Conservation (phyloP, 2,329 filamentous ascomycete species). For the Phaeosphaeriaceae sp. region DNA sequence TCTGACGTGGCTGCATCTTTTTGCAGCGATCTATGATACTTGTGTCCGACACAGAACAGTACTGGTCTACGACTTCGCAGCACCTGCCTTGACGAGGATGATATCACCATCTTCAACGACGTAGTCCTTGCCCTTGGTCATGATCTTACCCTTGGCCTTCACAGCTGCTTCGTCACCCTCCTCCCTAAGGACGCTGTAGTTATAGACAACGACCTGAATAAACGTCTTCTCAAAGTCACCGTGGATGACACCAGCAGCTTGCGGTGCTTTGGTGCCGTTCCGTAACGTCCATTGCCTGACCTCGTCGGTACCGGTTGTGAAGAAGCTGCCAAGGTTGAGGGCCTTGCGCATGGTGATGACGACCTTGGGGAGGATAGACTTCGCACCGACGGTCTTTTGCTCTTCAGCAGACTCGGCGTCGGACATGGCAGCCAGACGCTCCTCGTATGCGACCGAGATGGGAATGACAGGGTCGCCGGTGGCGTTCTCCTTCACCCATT, state of each 20-base stretch:
- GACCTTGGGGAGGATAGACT: conserved; percentile 90
- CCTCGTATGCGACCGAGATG: conserved; percentile 91
- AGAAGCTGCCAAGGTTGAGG: conserved; percentile 91
- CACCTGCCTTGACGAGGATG: conserved; percentile 88
- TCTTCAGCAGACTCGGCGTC: conserved; percentile 82
- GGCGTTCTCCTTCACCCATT: conserved; percentile 94
- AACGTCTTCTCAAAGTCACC: conserved; percentile 99
- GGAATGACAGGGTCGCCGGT: conserved; percentile 89
- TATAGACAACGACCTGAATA: conserved; percentile 95
- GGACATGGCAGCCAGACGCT: conserved; percentile 82
- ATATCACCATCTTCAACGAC: conserved; percentile 83
- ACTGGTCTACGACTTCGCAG: conserved; percentile 69
- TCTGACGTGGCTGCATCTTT: neutral
- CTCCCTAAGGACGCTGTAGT: conserved; percentile 82
- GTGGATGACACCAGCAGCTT: conserved; percentile 97
- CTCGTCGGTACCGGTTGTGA: conserved; percentile 94
- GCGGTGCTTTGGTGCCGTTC: conserved; percentile 94
- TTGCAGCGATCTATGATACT: neutral
- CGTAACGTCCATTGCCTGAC: conserved; percentile 98
- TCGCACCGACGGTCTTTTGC: conserved; percentile 84
- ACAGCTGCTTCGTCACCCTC: conserved; percentile 86
- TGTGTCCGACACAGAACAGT: neutral
- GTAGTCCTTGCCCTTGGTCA: conserved; percentile 99
- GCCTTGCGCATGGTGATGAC: conserved; percentile 92
- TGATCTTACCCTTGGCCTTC: conserved; percentile 92